Evolutionary conservation across 805 yeast genomes (phyloP), one percentile per base, ranked within the genome.

Genomic region (Danielozyma ontarioensis): DNA sequence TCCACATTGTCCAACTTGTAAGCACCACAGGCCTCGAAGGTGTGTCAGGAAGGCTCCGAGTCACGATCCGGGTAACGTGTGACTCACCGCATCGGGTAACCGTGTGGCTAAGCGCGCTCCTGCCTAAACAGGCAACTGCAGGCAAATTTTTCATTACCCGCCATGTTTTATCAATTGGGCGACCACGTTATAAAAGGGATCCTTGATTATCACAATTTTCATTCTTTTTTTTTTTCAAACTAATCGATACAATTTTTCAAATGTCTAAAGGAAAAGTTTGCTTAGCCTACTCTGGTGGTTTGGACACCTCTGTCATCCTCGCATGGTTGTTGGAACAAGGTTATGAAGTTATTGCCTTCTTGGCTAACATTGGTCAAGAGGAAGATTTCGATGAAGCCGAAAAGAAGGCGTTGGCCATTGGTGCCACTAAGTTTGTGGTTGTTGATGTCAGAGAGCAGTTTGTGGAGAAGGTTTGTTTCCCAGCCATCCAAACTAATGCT

Each of bases 201-300:
- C n/a, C n/a, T n/a, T n/a, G n/a, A n/a, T n/a, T n/a, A n/a, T n/a
- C 29, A 14, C 28, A 22, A 32, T 25, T 22, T 26, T 29, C 34
- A n/a, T 29, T 27, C 17, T 30, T 22, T 26, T 23, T 27, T 32
- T 21, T 26, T 25, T 17, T 19, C 18, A 28, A 27, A 17, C 14
- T 12, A 19, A 5, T 13, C 22, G 22, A 19, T 19, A 19, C n/a
- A 19, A 19, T 19, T 25, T 8, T 8, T 14, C 18, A 34, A 53
- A 89, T 89, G 97, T 82, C 95, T 32, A 90, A 93, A 68, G 98
- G 98, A 59, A 90, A 90, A 72, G 98, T 93, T 63, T 93, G 98
- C 77, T 78, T 93, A 62, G 98, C 98, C 36, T 93, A 93, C 73
- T 93, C 97, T 32, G 98, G 98, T 55, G 98, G 98, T 72, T 77